Conservation (phyloP, 2,329 filamentous ascomycete species). For the Calonectria montana region DNA sequence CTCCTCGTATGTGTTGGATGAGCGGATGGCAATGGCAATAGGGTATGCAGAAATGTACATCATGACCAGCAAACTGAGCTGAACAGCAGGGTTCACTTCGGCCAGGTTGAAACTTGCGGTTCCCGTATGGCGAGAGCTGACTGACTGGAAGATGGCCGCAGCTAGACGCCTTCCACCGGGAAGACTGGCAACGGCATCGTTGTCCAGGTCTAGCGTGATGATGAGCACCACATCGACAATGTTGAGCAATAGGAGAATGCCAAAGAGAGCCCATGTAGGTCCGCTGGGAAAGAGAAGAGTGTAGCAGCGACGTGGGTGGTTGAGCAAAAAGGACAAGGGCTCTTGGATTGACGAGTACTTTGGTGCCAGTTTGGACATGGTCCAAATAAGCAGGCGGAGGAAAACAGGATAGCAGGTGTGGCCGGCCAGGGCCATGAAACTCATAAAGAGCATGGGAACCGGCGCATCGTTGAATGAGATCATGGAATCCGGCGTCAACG, state of each 20-base stretch:
- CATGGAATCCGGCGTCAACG: conserved; percentile 67
- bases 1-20: conserved; percentile 72
- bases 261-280: conserved; percentile 69
- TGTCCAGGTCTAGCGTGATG: conserved; percentile 61
- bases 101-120: conserved; percentile 63
- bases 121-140: conserved; percentile 59
- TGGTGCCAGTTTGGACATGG: conserved; percentile 59
- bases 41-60: conserved; percentile 75
- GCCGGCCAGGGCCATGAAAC: conserved; percentile 61
- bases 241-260: conserved; percentile 63
- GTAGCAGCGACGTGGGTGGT: conserved; percentile 72
- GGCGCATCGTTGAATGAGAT: conserved; percentile 58
- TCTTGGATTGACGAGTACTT: conserved; percentile 52
- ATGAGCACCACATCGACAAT: conserved; percentile 67
- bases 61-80: conserved; percentile 71
- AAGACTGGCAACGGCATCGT: conserved; percentile 59
- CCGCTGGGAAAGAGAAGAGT: conserved; percentile 70
- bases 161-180: conserved; percentile 60
- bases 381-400: conserved; percentile 69
- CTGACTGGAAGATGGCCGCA: conserved; percentile 69
- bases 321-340: conserved; percentile 66
- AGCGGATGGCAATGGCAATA: conserved; percentile 70
- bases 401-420: conserved; percentile 69
- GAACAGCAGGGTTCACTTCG: conserved; percentile 63
- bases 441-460: conserved; percentile 59